A percentile compares a stretch with the other conserved stretches of the same genome.
Conservation (phyloP, 2,329 filamentous ascomycete genomes). For the Onygena corvina region DNA sequence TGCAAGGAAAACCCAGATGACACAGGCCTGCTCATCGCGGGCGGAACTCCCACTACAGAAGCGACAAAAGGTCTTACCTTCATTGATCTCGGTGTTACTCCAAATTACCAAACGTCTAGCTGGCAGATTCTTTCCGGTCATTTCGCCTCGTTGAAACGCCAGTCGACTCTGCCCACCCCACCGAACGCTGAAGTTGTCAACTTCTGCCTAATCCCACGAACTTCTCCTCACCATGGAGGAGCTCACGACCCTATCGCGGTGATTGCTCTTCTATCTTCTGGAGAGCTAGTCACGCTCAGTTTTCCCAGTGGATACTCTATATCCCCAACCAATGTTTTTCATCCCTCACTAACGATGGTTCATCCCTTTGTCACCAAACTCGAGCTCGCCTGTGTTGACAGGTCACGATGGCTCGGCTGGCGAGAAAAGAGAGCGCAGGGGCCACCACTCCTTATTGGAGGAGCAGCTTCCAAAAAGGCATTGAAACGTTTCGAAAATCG, state of each 20-base stretch:
- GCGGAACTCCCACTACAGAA: slow-evolving; percentile 58
- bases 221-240: slow-evolving; percentile 73
- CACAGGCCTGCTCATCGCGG: slow-evolving; percentile 74
- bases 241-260: slow-evolving; percentile 84
- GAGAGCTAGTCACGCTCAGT: slow-evolving; percentile 77
- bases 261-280: slow-evolving; percentile 66
- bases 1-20: slow-evolving; percentile 90
- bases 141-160: slow-evolving; percentile 61
- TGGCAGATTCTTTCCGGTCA: slow-evolving; percentile 75
- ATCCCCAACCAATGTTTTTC: slow-evolving; percentile 82
- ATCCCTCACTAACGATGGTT: slow-evolving; percentile 73
- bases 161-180: slow-evolving; percentile 61
- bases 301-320: slow-evolving; percentile 90
- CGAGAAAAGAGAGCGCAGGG: slow-evolving; percentile 71
- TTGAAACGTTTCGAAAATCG: slow-evolving; percentile 68
- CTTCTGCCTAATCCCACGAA: slow-evolving; percentile 70
- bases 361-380: slow-evolving; percentile 75
- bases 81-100: slow-evolving; percentile 76
- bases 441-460: slow-evolving; percentile 65
- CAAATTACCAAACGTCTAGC: slow-evolving; percentile 78
- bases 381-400: slow-evolving; percentile 59
- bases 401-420: slow-evolving; percentile 79
- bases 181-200: slow-evolving; percentile 63
- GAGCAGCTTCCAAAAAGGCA: slow-evolving; percentile 57
- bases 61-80: slow-evolving; percentile 70